Base-by-base conservation (phyloP, 352 stramenopile species). In the Vaucheria bursata region DNA sequence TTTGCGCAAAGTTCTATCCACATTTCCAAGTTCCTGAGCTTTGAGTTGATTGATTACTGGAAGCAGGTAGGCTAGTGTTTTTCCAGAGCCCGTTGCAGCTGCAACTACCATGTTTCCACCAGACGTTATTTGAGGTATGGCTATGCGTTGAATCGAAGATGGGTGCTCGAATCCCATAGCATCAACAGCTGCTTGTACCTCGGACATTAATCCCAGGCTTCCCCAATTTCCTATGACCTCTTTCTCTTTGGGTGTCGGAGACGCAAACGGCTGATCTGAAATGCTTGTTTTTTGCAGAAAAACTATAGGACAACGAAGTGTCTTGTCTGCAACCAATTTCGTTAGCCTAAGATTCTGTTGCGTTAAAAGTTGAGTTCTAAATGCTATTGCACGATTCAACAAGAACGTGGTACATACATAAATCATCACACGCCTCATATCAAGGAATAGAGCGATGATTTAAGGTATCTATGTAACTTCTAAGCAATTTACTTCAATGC, bases 61-160 rank as follows among this genome's bases (percentile, higher is more conserved):
- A 37, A 97, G 84, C 18, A 94, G 85, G 80, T 95, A 97, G 32
- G 90, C 90, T 50, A 97, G 88, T 73, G 92, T 97, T 83, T 97
- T 97, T 69, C 92, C 92, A 65, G 88, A 95, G 12, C 92, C 92
- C 25, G 92, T 97, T 3, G 91, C 89, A 8, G 91, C 91, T 32
- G 90, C 91, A 84, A 96, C 93, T 80, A 90, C 95, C 31, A 96
- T 85, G 76, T 96, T 91, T 8, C 85, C 88, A 78, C 86, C 89
- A 67, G 84, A 86, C 8, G 83, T 86, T 65, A 89, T 86, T 37
- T 95, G 81, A 65, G 95, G 90, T 80, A 96, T 95, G 45, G 91
- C 91, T 73, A 91, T 87, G 35, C 89, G 88, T 77, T 96, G 91
- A 49, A 96, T 92, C 5, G 89, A 87, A 76, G 93, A 95, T 80